Evolutionary conservation across 2,329 filamentous ascomycete genomes (phyloP).

Genomic region (Cladosporium cucumerinum): DNA sequence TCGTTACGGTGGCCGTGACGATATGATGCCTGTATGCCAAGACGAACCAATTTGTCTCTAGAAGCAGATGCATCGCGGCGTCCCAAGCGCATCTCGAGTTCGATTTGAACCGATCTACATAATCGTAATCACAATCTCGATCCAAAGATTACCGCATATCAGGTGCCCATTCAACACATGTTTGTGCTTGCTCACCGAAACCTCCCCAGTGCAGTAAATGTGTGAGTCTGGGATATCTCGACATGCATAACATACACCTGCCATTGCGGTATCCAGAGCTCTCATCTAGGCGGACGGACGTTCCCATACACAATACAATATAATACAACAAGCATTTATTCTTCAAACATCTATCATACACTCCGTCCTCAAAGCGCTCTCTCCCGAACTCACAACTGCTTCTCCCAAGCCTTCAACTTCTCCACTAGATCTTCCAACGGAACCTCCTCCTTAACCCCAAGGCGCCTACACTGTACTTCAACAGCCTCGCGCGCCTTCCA

Average conservation of each 20-base stretch:
- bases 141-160: too few relatives aligned
- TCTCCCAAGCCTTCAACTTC: neutral
- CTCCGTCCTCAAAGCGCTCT: neutral
- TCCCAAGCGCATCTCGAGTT: neutral
- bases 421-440: conserved; percentile 11
- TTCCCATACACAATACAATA: neutral
- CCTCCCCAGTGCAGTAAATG: too few relatives aligned
- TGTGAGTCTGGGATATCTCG: too few relatives aligned
- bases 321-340: neutral
- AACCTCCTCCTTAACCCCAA: conserved; percentile 59
- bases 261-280: neutral
- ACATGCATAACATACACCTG: neutral
- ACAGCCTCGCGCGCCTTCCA: conserved; percentile 59
- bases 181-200: too few relatives aligned
- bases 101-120: neutral
- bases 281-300: neutral
- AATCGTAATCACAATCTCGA: neutral
- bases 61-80: neutral
- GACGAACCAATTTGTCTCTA: neutral
- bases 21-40: neutral
- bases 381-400: neutral
- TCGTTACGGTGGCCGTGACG: neutral
- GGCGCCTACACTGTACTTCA: conserved; percentile 74
- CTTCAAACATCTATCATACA: neutral
- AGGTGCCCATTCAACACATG: too few relatives aligned